Evolutionary conservation across 352 stramenopile genomes (phyloP).

Genomic region (Blastocystis sp.): DNA sequence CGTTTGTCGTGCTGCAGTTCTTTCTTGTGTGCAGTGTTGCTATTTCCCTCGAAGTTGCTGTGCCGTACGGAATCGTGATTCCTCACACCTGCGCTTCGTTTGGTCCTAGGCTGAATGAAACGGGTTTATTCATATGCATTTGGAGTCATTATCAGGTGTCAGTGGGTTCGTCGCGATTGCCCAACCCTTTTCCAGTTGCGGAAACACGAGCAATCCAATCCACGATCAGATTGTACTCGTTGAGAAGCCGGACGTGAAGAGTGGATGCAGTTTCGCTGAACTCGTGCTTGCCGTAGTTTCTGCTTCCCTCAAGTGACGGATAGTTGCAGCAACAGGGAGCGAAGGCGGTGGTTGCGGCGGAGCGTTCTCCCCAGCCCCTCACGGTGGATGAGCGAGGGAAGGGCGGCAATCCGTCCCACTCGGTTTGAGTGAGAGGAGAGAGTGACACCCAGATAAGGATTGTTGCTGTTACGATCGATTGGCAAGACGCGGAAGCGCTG

Average conservation of each 20-base stretch:
- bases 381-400: too few species aligned
- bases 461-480: neutral
- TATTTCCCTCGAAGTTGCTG: neutral
- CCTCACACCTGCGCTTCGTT: neutral
- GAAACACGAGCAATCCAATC: neutral
- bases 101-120: neutral
- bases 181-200: neutral
- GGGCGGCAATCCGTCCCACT: too few species aligned
- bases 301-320: neutral
- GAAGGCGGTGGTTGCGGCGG: neutral
- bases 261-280: neutral
- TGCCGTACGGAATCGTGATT: neutral
- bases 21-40: too few species aligned
- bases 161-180: neutral
- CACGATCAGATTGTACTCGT: neutral
- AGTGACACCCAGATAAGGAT: neutral
- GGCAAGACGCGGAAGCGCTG: neutral
- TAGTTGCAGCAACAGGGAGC: neutral
- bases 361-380: neutral
- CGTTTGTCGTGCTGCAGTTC: neutral
- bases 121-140: neutral
- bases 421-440: neutral
- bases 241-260: neutral
- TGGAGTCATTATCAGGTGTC: neutral
- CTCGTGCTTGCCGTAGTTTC: neutral